Evolutionary conservation across 208 protist genomes (phyloP).

Genomic region (Crithidia brevicula): DNA sequence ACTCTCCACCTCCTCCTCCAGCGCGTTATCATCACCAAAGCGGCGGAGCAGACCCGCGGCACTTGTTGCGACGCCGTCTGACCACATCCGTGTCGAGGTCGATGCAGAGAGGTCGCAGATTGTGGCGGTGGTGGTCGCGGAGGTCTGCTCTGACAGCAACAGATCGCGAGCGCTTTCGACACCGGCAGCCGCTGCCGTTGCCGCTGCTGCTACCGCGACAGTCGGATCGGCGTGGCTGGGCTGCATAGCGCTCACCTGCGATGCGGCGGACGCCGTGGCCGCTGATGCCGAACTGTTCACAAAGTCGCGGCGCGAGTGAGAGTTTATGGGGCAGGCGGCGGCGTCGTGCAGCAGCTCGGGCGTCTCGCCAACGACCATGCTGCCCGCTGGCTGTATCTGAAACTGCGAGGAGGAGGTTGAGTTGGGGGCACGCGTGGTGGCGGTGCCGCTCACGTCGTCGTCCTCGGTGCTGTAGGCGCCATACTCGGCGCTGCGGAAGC

Average conservation of each 20-base stretch:
- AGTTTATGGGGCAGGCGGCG: not conserved
- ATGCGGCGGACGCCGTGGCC: not conserved
- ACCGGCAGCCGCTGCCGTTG: conserved; percentile 3
- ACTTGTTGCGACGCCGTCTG: conserved; percentile 2
- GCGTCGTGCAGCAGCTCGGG: conserved; percentile 8
- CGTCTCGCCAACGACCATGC: conserved; percentile 9
- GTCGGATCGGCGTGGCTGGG: not conserved
- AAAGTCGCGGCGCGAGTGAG: conserved; percentile 2
- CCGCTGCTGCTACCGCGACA: not conserved
- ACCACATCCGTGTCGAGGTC: conserved; percentile 8
- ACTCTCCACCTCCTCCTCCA: conserved; percentile 5
- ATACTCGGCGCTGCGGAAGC: conserved; percentile 2
- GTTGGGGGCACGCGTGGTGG: conserved; percentile 7
- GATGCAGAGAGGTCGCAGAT: conserved; percentile 11
- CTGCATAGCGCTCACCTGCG: too few relatives aligned
- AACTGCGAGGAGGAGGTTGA: conserved; percentile 11
- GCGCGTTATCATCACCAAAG: not conserved
- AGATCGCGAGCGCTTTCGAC: not conserved
- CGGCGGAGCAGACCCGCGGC: not conserved
- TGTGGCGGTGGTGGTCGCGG: conserved; percentile 4
- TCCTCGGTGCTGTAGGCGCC: conserved; percentile 5
- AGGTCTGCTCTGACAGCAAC: conserved; percentile 2
- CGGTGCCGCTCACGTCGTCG: conserved; percentile 17
- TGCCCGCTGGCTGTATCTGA: conserved; percentile 1
- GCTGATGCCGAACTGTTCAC: not conserved